phyloP scores from a whole-genome alignment of 2,329 filamentous ascomycete species.

The Tolypocladium amazonense region DNA sequence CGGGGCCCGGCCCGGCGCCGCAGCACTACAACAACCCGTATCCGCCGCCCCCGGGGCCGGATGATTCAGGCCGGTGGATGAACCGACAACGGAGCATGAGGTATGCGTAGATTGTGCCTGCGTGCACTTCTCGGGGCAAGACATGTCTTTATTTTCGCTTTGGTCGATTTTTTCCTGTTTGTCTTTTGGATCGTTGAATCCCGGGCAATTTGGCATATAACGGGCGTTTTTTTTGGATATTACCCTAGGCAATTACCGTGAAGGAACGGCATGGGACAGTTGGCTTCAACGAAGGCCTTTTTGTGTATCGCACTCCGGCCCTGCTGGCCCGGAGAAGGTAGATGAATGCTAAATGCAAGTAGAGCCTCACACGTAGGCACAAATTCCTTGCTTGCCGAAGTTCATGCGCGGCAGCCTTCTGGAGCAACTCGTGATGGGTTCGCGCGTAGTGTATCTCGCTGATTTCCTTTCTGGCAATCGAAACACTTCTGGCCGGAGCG shows the following conservation, averaged over 20 bases:
- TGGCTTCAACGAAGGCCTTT: not conserved
- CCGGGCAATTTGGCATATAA: not conserved
- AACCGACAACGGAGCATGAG: conserved; percentile 15
- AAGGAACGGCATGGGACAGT: not conserved
- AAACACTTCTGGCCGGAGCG: too few species aligned
- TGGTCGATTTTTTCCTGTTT: not conserved
- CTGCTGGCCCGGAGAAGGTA: not conserved
- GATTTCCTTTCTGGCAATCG: too few species aligned
- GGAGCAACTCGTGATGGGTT: not conserved
- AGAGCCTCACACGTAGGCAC: too few species aligned
- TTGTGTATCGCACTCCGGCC: not conserved
- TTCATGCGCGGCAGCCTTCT: not conserved
- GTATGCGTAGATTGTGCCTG: conserved; percentile 15
- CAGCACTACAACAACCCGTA: not conserved
- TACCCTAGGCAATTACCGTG: not conserved
- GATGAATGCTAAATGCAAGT: not conserved
- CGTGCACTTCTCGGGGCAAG: not conserved
- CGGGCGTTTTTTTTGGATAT: conserved; percentile 4
- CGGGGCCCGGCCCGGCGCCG: not conserved
- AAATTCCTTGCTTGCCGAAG: not conserved
- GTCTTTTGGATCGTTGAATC: not conserved
- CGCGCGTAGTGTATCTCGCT: not conserved
- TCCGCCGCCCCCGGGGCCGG: conserved; percentile 1
- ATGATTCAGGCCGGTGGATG: conserved; percentile 5
- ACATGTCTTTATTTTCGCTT: not conserved